These are phyloP conservation scores for Ballota nigra DNA, from an alignment of 257 asterid genomes.

Conservation along the genomic window DNA sequence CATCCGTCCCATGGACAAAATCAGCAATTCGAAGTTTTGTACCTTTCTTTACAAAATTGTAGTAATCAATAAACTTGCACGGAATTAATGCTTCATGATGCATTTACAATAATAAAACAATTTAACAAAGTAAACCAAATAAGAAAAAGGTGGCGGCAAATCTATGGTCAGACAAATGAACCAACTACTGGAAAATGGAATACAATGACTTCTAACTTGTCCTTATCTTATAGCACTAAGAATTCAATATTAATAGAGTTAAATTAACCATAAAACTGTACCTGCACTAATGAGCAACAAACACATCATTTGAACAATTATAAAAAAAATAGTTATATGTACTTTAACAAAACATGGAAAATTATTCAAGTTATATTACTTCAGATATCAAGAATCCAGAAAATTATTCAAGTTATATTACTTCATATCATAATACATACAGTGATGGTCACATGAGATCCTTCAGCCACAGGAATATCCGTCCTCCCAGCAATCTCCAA, in stretches of 20 bases:
- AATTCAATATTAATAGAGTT: not conserved
- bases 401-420: not conserved
- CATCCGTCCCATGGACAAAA: constrained; percentile 97
- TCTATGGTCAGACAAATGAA: constrained; percentile 7
- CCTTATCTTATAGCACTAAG: not conserved
- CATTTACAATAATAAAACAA: constrained; percentile 2
- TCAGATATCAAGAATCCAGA: constrained; percentile 3
- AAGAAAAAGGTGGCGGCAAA: constrained; percentile 1
- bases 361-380: not conserved
- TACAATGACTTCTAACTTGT: not conserved
- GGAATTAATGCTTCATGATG: not conserved
- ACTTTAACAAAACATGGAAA: not conserved
- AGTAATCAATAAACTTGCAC: not conserved
- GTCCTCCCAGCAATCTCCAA: constrained; percentile 91
- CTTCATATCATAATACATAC: constrained; percentile 42
- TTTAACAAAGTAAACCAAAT: not conserved
- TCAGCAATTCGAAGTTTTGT: constrained; percentile 91
- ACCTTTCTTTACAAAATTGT: constrained; percentile 62
- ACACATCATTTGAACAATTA: not conserved
- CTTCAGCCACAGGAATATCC: constrained; percentile 97
- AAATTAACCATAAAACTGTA: not conserved
- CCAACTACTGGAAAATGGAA: not conserved
- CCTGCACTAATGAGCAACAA: not conserved
- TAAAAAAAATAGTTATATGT: not conserved
- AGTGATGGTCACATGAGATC: constrained; percentile 90